Conservation (phyloP, 176 grass and related monocot species). For the Zoysia pacifica region DNA sequence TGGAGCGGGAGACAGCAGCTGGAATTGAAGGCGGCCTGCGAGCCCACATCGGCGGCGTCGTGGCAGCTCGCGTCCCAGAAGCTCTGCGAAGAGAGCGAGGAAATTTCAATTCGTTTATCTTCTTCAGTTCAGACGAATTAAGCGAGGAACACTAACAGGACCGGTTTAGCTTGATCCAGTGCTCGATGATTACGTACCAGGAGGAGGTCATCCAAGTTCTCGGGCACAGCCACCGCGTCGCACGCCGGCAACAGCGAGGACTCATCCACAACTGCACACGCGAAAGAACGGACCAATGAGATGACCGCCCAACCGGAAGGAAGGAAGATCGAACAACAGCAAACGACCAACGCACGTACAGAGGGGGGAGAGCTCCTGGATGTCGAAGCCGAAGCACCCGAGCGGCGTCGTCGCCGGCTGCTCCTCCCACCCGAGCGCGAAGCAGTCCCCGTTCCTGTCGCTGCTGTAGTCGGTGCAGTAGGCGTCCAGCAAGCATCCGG, state of each 20-base stretch:
- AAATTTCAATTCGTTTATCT: not conserved
- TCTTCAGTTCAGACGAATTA: conserved; percentile 5
- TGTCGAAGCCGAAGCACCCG: conserved; percentile 42
- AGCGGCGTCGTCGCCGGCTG: conserved; percentile 31
- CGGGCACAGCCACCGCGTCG: conserved; percentile 21
- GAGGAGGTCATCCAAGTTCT: conserved; percentile 60
- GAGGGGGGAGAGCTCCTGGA: conserved; percentile 63
- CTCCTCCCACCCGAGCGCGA: conserved; percentile 66
- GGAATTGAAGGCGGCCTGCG: conserved; percentile 46
- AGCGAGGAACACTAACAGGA: not conserved
- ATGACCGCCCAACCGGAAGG: not conserved
- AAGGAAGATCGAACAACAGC: not conserved
- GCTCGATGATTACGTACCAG: conserved; percentile 42
- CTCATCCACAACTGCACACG: conserved; percentile 45
- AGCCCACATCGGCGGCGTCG: conserved; percentile 51
- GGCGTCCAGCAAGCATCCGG: conserved; percentile 8
- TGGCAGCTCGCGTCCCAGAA: conserved; percentile 65
- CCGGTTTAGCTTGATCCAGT: not conserved
- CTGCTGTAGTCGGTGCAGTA: conserved; percentile 17
- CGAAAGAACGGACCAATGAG: not conserved
- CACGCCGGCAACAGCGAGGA: not conserved
- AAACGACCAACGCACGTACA: conserved; percentile 37
- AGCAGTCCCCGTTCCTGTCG: not conserved
- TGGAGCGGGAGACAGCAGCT: conserved; percentile 36
- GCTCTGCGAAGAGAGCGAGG: conserved; percentile 41